Percentiles rank a stretch among this genome's conserved stretches.
phyloP scores from a whole-genome alignment of 495 filamentous ascomycete species.

The Penicillium lagena region DNA sequence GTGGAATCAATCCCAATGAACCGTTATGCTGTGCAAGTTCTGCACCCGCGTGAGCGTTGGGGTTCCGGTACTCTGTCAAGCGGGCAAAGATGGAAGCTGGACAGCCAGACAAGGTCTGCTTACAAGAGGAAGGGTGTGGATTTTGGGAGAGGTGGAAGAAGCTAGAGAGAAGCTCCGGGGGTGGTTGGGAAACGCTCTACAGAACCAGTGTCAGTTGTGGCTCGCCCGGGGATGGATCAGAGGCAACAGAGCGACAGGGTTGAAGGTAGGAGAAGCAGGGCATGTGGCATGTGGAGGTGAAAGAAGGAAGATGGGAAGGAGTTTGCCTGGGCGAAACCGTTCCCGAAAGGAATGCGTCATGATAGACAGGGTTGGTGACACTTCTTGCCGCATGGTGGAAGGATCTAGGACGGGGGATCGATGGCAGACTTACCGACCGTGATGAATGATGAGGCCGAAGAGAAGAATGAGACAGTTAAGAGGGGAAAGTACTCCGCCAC shows the following conservation, averaged over 20 bases:
- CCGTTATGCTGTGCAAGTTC: too few relatives aligned
- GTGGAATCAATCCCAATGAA: constrained; percentile 2
- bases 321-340: too few relatives aligned
- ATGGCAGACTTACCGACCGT: too few relatives aligned
- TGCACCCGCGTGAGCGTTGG: too few relatives aligned
- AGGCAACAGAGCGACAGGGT: too few relatives aligned
- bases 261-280: neutral
- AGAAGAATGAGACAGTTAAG: neutral
- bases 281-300: constrained; percentile 17
- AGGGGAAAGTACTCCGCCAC: constrained; percentile 22
- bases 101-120: too few relatives aligned
- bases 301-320: constrained; percentile 6
- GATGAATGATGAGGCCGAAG: too few relatives aligned
- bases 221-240: too few relatives aligned
- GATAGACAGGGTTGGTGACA: constrained; percentile 15
- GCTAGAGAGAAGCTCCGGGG: constrained; percentile 11
- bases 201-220: constrained; percentile 3
- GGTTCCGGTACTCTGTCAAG: too few relatives aligned
- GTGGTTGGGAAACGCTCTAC: constrained; percentile 11
- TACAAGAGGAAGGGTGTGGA: neutral
- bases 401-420: too few relatives aligned
- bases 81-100: too few relatives aligned
- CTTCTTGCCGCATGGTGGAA: too few relatives aligned
- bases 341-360: constrained; percentile 33
- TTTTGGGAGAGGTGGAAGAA: neutral